Evolutionary conservation across 208 protist species (phyloP), one percentile per base, ranked within the genome.

Genomic region (Leishmania major): DNA sequence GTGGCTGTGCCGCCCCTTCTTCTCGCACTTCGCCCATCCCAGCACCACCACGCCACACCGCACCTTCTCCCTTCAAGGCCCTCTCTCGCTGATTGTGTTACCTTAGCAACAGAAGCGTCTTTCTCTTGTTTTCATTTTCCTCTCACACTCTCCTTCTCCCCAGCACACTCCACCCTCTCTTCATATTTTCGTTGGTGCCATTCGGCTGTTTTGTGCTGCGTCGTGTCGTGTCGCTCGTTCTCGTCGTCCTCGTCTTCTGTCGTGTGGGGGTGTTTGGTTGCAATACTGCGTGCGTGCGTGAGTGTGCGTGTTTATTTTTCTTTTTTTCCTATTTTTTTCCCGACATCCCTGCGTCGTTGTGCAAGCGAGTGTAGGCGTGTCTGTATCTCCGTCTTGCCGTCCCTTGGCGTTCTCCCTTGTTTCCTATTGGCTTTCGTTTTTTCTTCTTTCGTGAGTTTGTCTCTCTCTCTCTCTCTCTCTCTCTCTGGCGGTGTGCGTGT

Each of bases 81-180:
- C 10, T 13, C 10, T 13, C 28, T 64, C 59, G 28, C 59, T 31
- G 6, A 28, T 35, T 59, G 53, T 59, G 53, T 59, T 59, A 59
- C 17, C 53, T 59, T 10, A 59, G 28, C 53, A 59, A 59, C 53
- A 59, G 53, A 28, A 28, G 53, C 53, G 19, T 28, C 31, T 76
- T 59, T 75, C 25, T 75, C 25, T 60, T 81, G 3, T 80, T 80
- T 47, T 53, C 8, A 64, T 76, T 25, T 19, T 2, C n/a, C 7
- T 35, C 5, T 37, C 60, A 67, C 10, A 1, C 10, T 10, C 60
- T 25, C 19, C 53, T 22, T 22, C 53, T 57, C 53, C 53, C 10
- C 53, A 15, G 15, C 53, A 2, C 53, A 22, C 15, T 15, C 0
- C 57, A 10, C 57, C 5, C 57, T 62, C 35, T 69, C 64, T 69